These are phyloP conservation scores for Suillus tomentosus DNA, from an alignment of 768 basidiomycete species.

Conservation along the genomic window DNA sequence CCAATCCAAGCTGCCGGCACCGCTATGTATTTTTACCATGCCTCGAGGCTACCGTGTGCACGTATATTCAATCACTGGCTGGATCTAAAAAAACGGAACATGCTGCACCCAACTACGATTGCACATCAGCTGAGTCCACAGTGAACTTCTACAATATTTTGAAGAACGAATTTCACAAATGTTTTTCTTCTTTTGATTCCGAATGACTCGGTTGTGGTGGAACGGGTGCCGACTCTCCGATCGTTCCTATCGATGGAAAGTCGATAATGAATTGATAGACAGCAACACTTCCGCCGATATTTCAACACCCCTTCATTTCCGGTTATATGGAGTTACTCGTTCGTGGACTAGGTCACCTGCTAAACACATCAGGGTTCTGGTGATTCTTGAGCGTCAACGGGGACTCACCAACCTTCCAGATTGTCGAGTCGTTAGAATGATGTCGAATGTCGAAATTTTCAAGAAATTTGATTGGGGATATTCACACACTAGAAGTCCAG, in stretches of 20 bases:
- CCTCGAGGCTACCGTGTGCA: constrained; percentile 28
- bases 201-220: background rate
- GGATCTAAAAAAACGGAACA: background rate
- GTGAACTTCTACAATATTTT: constrained; percentile 1
- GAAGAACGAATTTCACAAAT: constrained; percentile 1
- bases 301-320: constrained; percentile 11
- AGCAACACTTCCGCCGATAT: constrained; percentile 15
- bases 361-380: constrained; percentile 15
- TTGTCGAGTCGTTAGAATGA: background rate
- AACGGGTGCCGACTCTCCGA: constrained; percentile 15
- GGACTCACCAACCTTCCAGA: background rate
- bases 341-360: constrained; percentile 13
- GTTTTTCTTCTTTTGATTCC: background rate
- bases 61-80: background rate
- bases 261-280: constrained; percentile 19
- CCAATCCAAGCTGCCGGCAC: constrained; percentile 19
- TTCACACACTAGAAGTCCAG: background rate
- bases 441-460: background rate
- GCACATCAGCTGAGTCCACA: constrained; percentile 6
- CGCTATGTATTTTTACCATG: constrained; percentile 16
- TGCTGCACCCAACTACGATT: constrained; percentile 8
- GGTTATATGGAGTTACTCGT: constrained; percentile 8
- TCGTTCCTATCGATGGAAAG: constrained; percentile 25
- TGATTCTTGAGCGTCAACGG: constrained; percentile 14
- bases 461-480: background rate